Conservation (phyloP, 345 rosid genomes). For the Kernera saxatilis region DNA sequence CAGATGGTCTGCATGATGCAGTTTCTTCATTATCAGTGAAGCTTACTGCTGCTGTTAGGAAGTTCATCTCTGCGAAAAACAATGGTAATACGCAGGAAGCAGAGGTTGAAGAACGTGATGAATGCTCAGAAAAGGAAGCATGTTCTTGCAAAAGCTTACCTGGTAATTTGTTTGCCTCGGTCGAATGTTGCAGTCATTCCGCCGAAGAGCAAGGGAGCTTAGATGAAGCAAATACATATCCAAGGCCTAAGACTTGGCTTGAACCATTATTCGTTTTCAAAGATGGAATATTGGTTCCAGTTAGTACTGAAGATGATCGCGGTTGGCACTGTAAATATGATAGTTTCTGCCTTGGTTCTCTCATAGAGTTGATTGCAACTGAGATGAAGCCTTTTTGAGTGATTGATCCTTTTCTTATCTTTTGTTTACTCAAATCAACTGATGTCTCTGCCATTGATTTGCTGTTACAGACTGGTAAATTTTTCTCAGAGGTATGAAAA, state of each 20-base stretch:
- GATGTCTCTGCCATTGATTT: not conserved
- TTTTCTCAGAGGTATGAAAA: not conserved
- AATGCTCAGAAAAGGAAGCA: slow-evolving; percentile 16
- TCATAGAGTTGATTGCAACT: slow-evolving; percentile 47
- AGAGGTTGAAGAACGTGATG: slow-evolving; percentile 25
- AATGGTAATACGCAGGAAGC: slow-evolving; percentile 26
- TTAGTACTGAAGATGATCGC: slow-evolving; percentile 32
- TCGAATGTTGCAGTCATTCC: slow-evolving; percentile 59
- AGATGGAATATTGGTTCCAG: slow-evolving; percentile 64
- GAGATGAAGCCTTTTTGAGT: slow-evolving; percentile 50
- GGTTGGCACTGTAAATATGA: slow-evolving; percentile 69
- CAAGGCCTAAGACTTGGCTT: slow-evolving; percentile 23
- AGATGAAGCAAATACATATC: slow-evolving; percentile 23
- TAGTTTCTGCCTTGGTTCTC: slow-evolving; percentile 68
- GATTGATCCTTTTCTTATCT: not conserved
- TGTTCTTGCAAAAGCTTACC: slow-evolving; percentile 45
- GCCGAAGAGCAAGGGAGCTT: slow-evolving; percentile 16
- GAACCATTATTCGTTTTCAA: slow-evolving; percentile 51
- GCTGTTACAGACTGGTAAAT: slow-evolving; percentile 5
- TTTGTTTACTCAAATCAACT: slow-evolving; percentile 2
- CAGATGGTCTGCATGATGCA: slow-evolving; percentile 63
- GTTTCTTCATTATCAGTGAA: slow-evolving; percentile 65
- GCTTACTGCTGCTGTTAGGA: slow-evolving; percentile 56
- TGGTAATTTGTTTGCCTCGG: slow-evolving; percentile 23
- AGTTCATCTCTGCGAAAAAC: slow-evolving; percentile 32